Conservation (phyloP, 305 asterid genomes). For the Nicotiana rustica region DNA sequence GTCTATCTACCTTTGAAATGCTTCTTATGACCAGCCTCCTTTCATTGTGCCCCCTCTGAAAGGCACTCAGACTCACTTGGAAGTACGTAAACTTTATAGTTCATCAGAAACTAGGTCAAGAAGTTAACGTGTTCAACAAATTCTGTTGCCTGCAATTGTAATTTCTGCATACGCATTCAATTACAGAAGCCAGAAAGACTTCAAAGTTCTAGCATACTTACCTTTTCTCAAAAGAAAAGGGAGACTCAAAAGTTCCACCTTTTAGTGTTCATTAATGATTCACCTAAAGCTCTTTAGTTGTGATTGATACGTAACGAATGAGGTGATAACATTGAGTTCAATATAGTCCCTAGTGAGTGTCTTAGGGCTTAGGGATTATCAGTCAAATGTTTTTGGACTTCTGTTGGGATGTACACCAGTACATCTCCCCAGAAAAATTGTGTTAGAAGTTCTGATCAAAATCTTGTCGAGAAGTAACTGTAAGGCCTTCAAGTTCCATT, state of each 20-base stretch:
- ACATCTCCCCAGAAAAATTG: too few species aligned
- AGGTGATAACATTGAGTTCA: neutral
- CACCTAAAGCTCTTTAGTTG: neutral
- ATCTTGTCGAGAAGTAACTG: too few species aligned
- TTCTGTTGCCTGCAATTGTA: neutral
- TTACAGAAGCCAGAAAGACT: neutral
- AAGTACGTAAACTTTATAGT: slow-evolving; percentile 2
- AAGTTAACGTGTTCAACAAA: neutral
- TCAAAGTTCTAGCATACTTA: neutral
- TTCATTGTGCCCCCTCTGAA: neutral
- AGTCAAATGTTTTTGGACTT: too few species aligned
- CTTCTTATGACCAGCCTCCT: neutral
- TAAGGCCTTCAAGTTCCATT: too few species aligned
- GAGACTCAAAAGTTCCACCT: neutral
- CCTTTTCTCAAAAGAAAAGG: too few species aligned
- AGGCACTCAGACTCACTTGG: neutral
- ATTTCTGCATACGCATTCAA: neutral
- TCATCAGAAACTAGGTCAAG: neutral
- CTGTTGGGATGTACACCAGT: too few species aligned
- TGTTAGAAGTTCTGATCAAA: too few species aligned
- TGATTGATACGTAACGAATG: neutral
- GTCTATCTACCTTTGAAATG: neutral
- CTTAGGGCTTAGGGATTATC: too few species aligned
- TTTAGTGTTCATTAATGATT: slow-evolving; percentile 2
- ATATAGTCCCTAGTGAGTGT: too few species aligned